Percentiles rank a stretch among this genome's conserved stretches.
phyloP scores from a whole-genome alignment of 2,329 filamentous ascomycete species.

The Metarhizium guizhouense region DNA sequence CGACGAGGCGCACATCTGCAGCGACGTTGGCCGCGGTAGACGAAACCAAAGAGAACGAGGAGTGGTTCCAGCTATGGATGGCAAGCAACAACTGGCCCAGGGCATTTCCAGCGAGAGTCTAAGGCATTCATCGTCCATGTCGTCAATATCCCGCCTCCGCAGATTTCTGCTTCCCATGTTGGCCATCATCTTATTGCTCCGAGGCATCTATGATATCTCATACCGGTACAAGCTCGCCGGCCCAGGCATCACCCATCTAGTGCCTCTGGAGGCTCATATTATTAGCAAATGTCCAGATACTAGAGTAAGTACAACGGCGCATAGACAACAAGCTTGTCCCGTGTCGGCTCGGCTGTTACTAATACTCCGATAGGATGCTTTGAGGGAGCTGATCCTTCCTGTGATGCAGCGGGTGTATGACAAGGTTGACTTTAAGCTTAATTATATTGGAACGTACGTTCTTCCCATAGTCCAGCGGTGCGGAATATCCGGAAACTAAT shows the following conservation, averaged over 20 bases:
- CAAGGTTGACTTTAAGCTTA: constrained; percentile 85
- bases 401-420: constrained; percentile 73
- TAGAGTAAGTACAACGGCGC: constrained; percentile 30
- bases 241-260: constrained; percentile 24
- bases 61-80: background rate
- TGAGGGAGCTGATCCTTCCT: constrained; percentile 73
- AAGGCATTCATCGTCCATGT: background rate
- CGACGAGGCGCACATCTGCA: background rate
- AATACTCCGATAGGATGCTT: constrained; percentile 48
- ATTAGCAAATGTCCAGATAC: constrained; percentile 98
- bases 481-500: background rate
- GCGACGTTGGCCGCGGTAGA: background rate
- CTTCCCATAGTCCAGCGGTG: background rate
- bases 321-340: background rate
- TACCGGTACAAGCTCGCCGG: background rate
- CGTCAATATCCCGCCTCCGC: constrained; percentile 1
- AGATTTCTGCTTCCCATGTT: constrained; percentile 3
- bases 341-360: background rate
- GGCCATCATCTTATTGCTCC: constrained; percentile 1
- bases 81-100: background rate
- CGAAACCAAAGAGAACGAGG: background rate
- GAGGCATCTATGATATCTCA: background rate
- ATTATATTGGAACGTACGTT: constrained; percentile 73
- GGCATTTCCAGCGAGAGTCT: background rate
- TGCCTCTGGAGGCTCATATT: constrained; percentile 87